phyloP scores from a whole-genome alignment of 2,329 filamentous ascomycete genomes.

The Coniochaeta prunicola region DNA sequence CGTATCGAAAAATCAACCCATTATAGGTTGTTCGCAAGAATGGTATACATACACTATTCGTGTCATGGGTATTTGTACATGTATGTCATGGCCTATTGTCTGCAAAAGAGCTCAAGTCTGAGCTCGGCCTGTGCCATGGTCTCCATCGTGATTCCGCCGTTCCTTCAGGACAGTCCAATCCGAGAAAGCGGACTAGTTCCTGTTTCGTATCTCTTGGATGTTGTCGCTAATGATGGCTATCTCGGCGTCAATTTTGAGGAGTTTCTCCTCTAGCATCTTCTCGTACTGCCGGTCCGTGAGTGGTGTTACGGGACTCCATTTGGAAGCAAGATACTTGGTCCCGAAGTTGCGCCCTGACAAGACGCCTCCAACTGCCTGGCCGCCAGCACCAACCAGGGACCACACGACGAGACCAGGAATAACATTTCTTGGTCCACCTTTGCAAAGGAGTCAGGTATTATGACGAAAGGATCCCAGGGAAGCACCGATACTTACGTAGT shows the following conservation, averaged over 20 bases:
- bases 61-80: background rate
- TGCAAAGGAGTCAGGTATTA: conserved; percentile 7
- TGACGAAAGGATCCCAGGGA: background rate
- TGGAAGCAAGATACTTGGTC: conserved; percentile 43
- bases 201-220: conserved; percentile 38
- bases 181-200: background rate
- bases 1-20: too few species aligned
- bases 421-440: conserved; percentile 46
- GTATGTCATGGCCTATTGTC: background rate
- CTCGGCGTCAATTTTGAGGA: conserved; percentile 65
- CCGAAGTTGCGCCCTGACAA: background rate
- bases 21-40: background rate
- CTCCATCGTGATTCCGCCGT: background rate
- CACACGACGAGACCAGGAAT: conserved; percentile 44
- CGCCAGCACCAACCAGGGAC: conserved; percentile 26
- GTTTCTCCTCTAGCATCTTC: conserved; percentile 60
- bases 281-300: conserved; percentile 68
- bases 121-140: background rate
- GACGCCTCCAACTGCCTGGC: conserved; percentile 17
- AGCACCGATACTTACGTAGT: conserved; percentile 34
- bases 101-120: background rate
- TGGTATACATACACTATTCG: background rate
- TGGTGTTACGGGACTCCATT: conserved; percentile 64
- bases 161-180: background rate
- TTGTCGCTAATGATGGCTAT: conserved; percentile 74